Percentiles rank a stretch among this genome's conserved stretches.
These are phyloP conservation scores for Oryza rufipogon DNA, from an alignment of 176 grass and related monocot species.

Conservation along the genomic window DNA sequence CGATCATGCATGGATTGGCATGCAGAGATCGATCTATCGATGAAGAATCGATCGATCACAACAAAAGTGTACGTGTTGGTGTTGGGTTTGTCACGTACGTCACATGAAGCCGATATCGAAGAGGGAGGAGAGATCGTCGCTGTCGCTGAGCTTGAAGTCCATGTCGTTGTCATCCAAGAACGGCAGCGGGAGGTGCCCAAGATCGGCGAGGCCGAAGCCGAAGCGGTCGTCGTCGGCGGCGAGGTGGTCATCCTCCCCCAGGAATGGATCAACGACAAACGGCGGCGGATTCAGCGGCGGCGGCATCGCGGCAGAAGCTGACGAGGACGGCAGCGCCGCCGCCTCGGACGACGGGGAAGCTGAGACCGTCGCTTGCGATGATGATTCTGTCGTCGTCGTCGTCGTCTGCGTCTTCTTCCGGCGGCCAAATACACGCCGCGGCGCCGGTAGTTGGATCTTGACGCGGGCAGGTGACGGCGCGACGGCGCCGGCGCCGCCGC, in stretches of 20 bases:
- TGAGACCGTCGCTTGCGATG: neutral
- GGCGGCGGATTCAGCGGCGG: too few relatives aligned
- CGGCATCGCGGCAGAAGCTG: neutral
- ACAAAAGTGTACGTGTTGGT: neutral
- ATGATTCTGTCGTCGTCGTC: too few relatives aligned
- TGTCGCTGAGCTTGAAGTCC: neutral
- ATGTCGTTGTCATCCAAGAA: neutral
- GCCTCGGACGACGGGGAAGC: neutral
- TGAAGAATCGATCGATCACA: too few relatives aligned
- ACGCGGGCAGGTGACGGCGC: neutral
- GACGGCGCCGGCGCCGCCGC: too few relatives aligned
- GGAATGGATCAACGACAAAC: neutral
- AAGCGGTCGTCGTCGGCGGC: neutral
- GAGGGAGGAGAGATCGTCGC: neutral
- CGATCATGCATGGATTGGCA: neutral
- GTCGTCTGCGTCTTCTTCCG: neutral
- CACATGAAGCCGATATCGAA: neutral
- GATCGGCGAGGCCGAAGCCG: conserved; percentile 16
- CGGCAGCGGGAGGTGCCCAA: conserved; percentile 27
- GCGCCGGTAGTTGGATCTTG: neutral
- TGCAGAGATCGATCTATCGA: neutral
- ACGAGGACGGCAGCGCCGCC: neutral
- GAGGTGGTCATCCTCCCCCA: neutral
- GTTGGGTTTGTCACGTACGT: neutral
- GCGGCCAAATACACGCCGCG: too few relatives aligned